phyloP scores from a whole-genome alignment of 2,329 filamentous ascomycete species.

The Rutstroemia sp. region DNA sequence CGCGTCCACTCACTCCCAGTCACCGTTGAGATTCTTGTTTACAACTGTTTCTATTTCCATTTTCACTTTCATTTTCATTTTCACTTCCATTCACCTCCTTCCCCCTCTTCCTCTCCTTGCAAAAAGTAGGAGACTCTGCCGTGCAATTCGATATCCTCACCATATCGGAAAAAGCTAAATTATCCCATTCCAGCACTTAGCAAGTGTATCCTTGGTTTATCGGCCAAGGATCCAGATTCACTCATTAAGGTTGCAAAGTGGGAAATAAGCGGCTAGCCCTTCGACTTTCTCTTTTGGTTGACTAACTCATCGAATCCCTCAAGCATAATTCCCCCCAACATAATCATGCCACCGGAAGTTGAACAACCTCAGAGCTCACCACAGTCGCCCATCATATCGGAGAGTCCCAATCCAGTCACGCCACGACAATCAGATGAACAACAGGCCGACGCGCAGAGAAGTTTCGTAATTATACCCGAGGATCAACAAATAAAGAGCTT shows the following conservation, averaged over 20 bases:
- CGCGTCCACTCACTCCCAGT: background rate
- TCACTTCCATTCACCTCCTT: background rate
- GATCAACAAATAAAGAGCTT: constrained; percentile 18
- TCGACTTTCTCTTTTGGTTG: background rate
- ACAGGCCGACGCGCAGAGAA: constrained; percentile 8
- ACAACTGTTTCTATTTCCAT: background rate
- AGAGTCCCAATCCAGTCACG: constrained; percentile 13
- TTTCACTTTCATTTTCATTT: background rate
- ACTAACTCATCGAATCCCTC: background rate
- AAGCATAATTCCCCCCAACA: background rate
- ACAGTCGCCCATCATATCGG: constrained; percentile 12
- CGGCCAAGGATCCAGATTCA: background rate
- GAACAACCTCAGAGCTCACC: constrained; percentile 4
- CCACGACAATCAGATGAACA: constrained; percentile 9
- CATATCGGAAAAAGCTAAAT: background rate
- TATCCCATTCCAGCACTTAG: background rate
- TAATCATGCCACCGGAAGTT: constrained; percentile 4
- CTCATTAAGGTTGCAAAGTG: background rate
- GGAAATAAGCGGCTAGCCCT: background rate
- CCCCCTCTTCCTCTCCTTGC: background rate
- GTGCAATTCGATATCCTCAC: too few relatives aligned
- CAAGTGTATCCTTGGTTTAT: background rate
- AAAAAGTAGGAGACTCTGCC: too few relatives aligned
- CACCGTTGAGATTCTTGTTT: background rate
- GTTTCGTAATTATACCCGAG: constrained; percentile 20